phyloP scores from a whole-genome alignment of 352 stramenopile genomes.

The Phytophthora pisi region DNA sequence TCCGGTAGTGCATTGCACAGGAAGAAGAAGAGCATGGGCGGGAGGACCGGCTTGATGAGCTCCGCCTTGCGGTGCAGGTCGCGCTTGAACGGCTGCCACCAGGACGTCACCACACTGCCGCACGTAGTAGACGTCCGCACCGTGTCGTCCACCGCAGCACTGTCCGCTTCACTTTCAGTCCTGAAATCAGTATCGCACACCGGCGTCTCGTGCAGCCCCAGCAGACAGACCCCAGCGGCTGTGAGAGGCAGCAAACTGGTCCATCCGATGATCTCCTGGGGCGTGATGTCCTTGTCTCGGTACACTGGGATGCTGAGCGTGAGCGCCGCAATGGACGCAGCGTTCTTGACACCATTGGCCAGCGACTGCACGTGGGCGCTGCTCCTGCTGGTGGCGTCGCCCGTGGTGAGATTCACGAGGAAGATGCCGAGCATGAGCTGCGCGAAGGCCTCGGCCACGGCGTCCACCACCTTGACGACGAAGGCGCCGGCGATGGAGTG shows the following conservation, averaged over 20 bases:
- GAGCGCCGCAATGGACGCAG: slow-evolving; percentile 63
- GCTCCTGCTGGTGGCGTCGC: slow-evolving; percentile 58
- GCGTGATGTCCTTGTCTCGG: slow-evolving; percentile 52
- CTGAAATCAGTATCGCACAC: slow-evolving; percentile 9
- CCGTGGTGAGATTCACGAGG: slow-evolving; percentile 66
- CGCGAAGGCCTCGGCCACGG: slow-evolving; percentile 75
- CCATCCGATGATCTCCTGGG: slow-evolving; percentile 67
- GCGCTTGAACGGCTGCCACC: slow-evolving; percentile 53
- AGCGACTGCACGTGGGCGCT: slow-evolving; percentile 73
- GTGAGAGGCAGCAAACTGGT: slow-evolving; percentile 62
- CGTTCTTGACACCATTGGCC: slow-evolving; percentile 73
- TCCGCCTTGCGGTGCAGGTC: slow-evolving; percentile 52
- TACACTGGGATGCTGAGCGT: slow-evolving; percentile 75
- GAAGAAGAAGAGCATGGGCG: slow-evolving; percentile 85
- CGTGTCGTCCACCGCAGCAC: neutral
- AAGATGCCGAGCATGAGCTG: slow-evolving; percentile 86
- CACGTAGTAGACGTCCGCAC: slow-evolving; percentile 10
- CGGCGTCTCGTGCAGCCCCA: slow-evolving; percentile 53
- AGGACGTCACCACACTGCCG: slow-evolving; percentile 22
- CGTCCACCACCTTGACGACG: slow-evolving; percentile 69
- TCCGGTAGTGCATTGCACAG: slow-evolving; percentile 71
- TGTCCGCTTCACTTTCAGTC: neutral
- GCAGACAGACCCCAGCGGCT: slow-evolving; percentile 51
- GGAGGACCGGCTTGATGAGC: slow-evolving; percentile 60
- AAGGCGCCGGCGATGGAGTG: slow-evolving; percentile 65